These are phyloP conservation scores for Corinectria fuckeliana DNA, from an alignment of 2,329 filamentous ascomycete genomes.

Conservation along the genomic window DNA sequence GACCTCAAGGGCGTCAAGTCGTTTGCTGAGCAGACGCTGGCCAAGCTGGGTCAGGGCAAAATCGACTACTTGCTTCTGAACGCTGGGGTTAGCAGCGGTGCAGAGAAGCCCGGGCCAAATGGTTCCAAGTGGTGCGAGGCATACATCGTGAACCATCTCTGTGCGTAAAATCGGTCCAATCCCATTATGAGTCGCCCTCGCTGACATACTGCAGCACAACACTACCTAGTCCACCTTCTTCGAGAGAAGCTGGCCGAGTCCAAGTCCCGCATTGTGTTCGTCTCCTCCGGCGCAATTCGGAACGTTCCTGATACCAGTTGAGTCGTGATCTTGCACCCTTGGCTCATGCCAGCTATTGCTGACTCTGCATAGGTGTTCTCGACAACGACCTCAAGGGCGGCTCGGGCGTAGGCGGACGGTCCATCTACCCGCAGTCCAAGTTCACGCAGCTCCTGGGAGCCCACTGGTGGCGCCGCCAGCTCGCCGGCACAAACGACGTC, in stretches of 20 bases:
- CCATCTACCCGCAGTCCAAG: conserved; percentile 53
- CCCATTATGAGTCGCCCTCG: not conserved
- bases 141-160: conserved; percentile 59
- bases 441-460: conserved; percentile 58
- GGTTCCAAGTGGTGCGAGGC: conserved; percentile 58
- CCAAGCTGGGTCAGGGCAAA: conserved; percentile 47
- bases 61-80: conserved; percentile 60
- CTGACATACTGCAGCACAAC: conserved; percentile 51
- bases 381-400: conserved; percentile 49
- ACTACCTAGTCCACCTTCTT: conserved; percentile 59
- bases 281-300: conserved; percentile 57
- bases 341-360: not conserved
- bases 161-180: conserved; percentile 40
- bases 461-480: conserved; percentile 63
- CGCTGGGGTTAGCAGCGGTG: conserved; percentile 50
- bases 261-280: conserved; percentile 54
- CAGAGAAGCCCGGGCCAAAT: conserved; percentile 44
- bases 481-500: conserved; percentile 51
- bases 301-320: conserved; percentile 48
- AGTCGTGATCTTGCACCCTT: not conserved
- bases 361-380: conserved; percentile 40
- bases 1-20: conserved; percentile 52
- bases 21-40: conserved; percentile 54
- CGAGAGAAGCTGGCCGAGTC: conserved; percentile 55
- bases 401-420: conserved; percentile 40